These are phyloP conservation scores for Cyathus striatus DNA, from an alignment of 768 basidiomycete species.

Conservation along the genomic window DNA sequence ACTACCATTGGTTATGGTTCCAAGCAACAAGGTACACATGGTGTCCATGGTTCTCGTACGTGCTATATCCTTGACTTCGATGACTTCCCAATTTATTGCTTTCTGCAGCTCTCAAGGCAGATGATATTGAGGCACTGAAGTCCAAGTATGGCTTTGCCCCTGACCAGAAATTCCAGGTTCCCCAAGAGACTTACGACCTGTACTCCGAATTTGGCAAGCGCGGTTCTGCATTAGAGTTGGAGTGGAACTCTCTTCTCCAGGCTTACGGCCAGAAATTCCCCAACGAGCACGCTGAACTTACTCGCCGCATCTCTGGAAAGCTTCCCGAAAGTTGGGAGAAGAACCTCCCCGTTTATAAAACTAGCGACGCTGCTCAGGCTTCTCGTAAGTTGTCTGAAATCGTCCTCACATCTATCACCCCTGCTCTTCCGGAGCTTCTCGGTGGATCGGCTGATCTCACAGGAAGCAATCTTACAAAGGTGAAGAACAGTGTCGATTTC, in stretches of 20 bases:
- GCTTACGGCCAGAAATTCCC: conserved; percentile 78
- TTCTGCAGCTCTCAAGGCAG: conserved; percentile 77
- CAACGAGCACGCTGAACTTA: conserved; percentile 79
- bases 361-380: conserved; percentile 78
- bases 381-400: conserved; percentile 93
- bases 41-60: conserved; percentile 91
- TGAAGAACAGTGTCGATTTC: conserved; percentile 84
- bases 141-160: conserved; percentile 78
- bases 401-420: conserved; percentile 70
- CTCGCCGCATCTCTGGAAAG: conserved; percentile 76
- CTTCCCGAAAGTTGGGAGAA: conserved; percentile 88
- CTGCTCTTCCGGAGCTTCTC: conserved; percentile 76
- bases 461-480: conserved; percentile 88
- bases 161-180: conserved; percentile 74
- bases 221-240: conserved; percentile 66
- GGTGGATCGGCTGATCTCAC: conserved; percentile 92
- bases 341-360: conserved; percentile 79
- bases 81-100: conserved; percentile 3
- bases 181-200: conserved; percentile 61
- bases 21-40: conserved; percentile 88
- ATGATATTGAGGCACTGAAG: conserved; percentile 84
- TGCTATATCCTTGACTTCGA: conserved; percentile 17
- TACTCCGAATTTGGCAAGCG: conserved; percentile 66
- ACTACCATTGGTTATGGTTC: conserved; percentile 96
- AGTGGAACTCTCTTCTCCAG: conserved; percentile 69